Percentiles rank a stretch among this genome's conserved stretches.
Evolutionary conservation across 345 rosid genomes (phyloP).

Genomic region (Rhizophora mangle): DNA sequence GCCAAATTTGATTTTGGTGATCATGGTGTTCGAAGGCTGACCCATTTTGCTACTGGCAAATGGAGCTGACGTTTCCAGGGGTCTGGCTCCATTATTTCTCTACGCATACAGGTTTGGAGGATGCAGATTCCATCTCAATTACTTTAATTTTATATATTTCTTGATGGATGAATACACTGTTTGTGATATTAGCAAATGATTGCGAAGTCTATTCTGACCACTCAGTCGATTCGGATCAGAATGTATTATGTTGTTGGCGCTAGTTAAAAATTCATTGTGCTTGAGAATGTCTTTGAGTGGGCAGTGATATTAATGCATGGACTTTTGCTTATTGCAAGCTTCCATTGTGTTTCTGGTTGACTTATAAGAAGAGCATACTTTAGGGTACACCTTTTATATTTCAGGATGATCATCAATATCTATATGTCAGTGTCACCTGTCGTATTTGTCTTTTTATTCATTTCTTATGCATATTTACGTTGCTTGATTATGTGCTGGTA

Average conservation of each 20-base stretch:
- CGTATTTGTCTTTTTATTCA: background rate
- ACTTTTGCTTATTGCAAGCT: background rate
- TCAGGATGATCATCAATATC: background rate
- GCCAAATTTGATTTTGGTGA: conserved; percentile 26
- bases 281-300: background rate
- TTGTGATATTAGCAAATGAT: background rate
- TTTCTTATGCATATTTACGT: background rate
- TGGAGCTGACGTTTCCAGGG: conserved; percentile 55
- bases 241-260: background rate
- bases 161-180: no score
- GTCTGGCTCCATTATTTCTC: conserved; percentile 41
- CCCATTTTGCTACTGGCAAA: conserved; percentile 36
- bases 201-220: background rate
- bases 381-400: background rate
- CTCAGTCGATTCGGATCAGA: background rate
- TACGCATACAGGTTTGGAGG: conserved; percentile 42
- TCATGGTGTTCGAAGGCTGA: conserved; percentile 25
- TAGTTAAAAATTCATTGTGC: background rate
- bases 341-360: background rate
- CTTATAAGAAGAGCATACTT: background rate
- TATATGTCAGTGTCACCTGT: background rate
- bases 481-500: background rate
- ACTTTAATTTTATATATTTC: background rate
- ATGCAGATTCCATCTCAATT: background rate
- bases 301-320: background rate